These are phyloP conservation scores for Eleusine indica DNA, from an alignment of 176 grass and related monocot genomes.

Conservation along the genomic window DNA sequence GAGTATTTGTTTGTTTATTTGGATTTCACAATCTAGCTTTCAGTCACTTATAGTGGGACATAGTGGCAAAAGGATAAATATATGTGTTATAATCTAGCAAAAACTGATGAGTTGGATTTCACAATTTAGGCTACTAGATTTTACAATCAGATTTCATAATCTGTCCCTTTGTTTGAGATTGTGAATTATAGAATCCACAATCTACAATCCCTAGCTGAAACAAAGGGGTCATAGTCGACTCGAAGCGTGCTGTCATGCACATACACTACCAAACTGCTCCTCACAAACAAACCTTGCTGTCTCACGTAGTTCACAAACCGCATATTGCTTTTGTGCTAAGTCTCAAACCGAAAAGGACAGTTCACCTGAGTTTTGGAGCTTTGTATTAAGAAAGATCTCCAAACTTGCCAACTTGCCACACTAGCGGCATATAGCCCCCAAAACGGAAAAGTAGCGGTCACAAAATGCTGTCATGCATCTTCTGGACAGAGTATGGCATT, in stretches of 20 bases:
- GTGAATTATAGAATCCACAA: no score
- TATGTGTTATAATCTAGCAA: no score
- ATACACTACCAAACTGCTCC: conserved; percentile 35
- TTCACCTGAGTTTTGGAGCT: conserved; percentile 37
- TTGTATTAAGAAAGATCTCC: conserved; percentile 1
- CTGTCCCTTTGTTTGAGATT: no score
- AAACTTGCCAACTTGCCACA: background rate
- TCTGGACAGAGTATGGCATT: background rate
- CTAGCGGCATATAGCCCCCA: background rate
- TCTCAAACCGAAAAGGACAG: conserved; percentile 13
- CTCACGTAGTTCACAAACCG: conserved; percentile 17
- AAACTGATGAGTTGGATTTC: no score
- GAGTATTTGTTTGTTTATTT: no score
- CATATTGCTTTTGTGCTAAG: conserved; percentile 48
- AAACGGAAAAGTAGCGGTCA: background rate
- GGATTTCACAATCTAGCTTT: no score
- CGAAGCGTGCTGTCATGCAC: conserved; percentile 28
- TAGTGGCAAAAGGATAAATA: no score
- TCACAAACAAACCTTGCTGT: conserved; percentile 22
- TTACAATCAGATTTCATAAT: no score
- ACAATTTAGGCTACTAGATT: no score
- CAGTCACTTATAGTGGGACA: no score
- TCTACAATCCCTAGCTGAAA: no score
- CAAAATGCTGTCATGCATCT: conserved; percentile 30
- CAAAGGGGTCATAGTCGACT: background rate